Evolutionary conservation across 1,284 basidiomycete genomes (phyloP).

Genomic region (Microbotryomycetes sp.): DNA sequence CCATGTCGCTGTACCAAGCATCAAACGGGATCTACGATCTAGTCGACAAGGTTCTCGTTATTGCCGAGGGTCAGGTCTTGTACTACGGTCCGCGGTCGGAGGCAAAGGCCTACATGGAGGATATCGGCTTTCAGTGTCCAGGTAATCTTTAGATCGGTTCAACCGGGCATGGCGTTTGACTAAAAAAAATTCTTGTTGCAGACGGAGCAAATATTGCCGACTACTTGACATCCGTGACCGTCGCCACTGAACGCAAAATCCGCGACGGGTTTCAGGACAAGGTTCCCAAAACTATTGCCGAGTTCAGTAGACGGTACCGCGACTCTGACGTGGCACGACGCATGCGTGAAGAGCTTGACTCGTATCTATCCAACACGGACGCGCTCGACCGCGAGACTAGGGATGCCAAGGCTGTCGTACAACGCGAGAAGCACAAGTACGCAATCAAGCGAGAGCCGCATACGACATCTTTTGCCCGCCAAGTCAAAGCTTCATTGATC

Average conservation of each 20-base stretch:
- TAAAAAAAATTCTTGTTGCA: background rate
- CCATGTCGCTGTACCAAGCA: conserved; percentile 47
- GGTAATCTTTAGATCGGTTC: too few species aligned
- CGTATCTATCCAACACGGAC: conserved; percentile 41
- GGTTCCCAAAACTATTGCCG: conserved; percentile 33
- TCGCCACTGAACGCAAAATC: conserved; percentile 39
- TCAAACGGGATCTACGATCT: conserved; percentile 36
- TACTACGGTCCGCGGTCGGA: conserved; percentile 66
- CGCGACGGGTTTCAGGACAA: conserved; percentile 34
- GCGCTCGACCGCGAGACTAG: conserved; percentile 41
- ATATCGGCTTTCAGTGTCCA: background rate
- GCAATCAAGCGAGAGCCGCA: conserved; percentile 41
- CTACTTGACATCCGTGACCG: conserved; percentile 43
- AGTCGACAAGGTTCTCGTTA: conserved; percentile 54
- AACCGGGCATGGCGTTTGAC: background rate
- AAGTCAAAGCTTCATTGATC: conserved; percentile 43
- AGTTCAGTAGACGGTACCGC: conserved; percentile 38
- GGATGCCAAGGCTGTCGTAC: conserved; percentile 41
- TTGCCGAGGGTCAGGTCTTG: conserved; percentile 72
- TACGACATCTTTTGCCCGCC: conserved; percentile 42
- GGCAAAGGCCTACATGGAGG: conserved; percentile 65
- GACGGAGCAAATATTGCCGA: conserved; percentile 48
- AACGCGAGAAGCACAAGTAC: conserved; percentile 43
- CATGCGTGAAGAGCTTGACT: conserved; percentile 40
- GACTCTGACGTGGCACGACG: conserved; percentile 39